phyloP scores from a whole-genome alignment of 352 stramenopile species.

The Thraustotheca clavata region DNA sequence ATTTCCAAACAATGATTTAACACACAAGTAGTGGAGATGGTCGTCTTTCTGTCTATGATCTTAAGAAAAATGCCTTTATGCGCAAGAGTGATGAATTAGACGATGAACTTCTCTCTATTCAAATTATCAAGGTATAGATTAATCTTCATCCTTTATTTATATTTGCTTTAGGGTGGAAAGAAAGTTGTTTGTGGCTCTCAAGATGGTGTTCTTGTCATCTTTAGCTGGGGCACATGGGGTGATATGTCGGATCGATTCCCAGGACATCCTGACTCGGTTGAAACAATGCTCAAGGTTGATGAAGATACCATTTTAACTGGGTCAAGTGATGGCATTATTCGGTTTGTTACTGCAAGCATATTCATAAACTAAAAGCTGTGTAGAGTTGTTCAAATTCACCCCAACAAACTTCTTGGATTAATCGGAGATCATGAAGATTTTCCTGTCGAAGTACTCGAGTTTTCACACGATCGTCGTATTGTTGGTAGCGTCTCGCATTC shows the following conservation, averaged over 20 bases:
- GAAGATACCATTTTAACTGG: constrained; percentile 96
- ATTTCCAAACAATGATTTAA: neutral
- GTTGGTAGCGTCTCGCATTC: constrained; percentile 92
- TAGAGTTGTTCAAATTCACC: constrained; percentile 91
- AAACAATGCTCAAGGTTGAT: constrained; percentile 94
- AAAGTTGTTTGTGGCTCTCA: constrained; percentile 95
- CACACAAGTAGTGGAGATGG: constrained; percentile 66
- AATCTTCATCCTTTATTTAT: constrained; percentile 12
- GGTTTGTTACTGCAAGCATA: constrained; percentile 31
- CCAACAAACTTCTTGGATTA: constrained; percentile 94
- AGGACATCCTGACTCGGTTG: constrained; percentile 91
- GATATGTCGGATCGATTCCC: constrained; percentile 95
- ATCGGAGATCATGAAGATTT: constrained; percentile 95
- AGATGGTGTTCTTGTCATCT: constrained; percentile 92
- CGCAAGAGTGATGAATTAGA: constrained; percentile 81
- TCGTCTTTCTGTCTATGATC: constrained; percentile 86
- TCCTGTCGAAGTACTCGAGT: constrained; percentile 88
- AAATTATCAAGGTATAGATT: constrained; percentile 57
- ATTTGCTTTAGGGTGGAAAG: constrained; percentile 60
- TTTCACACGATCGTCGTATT: constrained; percentile 81
- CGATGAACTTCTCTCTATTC: constrained; percentile 64
- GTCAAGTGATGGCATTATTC: constrained; percentile 92
- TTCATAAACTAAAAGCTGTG: neutral
- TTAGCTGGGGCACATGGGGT: constrained; percentile 92
- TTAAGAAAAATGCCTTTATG: constrained; percentile 72